These are phyloP conservation scores for Magnusiomyces paraingens DNA, from an alignment of 1,139 yeast species.

Conservation along the genomic window DNA sequence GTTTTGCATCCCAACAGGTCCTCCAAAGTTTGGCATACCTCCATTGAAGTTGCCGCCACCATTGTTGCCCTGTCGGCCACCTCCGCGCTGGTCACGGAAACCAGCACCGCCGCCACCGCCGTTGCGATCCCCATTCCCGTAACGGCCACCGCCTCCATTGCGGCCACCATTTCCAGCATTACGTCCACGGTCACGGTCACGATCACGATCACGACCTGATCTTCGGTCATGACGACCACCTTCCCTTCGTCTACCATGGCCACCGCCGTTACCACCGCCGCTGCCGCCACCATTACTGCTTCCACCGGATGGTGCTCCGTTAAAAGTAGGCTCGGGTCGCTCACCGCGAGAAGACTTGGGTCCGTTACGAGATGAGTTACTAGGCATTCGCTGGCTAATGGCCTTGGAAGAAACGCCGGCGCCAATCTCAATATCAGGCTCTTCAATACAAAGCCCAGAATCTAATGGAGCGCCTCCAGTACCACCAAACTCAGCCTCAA, in stretches of 20 bases:
- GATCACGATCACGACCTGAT: slow-evolving; percentile 5
- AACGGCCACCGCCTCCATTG: slow-evolving; percentile 3
- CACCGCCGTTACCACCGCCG: background rate
- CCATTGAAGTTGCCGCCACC: background rate
- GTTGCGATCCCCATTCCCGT: slow-evolving; percentile 3
- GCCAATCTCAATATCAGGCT: slow-evolving; percentile 96
- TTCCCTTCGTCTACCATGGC: background rate
- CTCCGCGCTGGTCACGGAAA: background rate
- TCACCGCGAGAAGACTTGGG: slow-evolving; percentile 55
- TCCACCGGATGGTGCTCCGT: slow-evolving; percentile 2
- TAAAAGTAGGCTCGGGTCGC: slow-evolving; percentile 18
- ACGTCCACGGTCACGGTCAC: slow-evolving; percentile 7
- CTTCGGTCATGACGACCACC: background rate
- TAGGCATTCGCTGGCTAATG: slow-evolving; percentile 40
- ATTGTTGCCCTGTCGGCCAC: background rate
- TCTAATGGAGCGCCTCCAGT: slow-evolving; percentile 84
- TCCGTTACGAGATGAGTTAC: slow-evolving; percentile 73
- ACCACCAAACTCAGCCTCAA: slow-evolving; percentile 94
- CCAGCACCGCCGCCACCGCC: background rate
- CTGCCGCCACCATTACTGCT: slow-evolving; percentile 2
- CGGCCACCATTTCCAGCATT: background rate
- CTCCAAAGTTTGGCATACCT: slow-evolving; percentile 1
- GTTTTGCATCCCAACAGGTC: background rate
- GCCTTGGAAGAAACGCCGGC: slow-evolving; percentile 92
- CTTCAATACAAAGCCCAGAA: slow-evolving; percentile 83